A percentile compares a stretch with the other conserved stretches of the same genome.
Conservation (phyloP, 2,329 filamentous ascomycete genomes). For the Hypocrella siamensis region DNA sequence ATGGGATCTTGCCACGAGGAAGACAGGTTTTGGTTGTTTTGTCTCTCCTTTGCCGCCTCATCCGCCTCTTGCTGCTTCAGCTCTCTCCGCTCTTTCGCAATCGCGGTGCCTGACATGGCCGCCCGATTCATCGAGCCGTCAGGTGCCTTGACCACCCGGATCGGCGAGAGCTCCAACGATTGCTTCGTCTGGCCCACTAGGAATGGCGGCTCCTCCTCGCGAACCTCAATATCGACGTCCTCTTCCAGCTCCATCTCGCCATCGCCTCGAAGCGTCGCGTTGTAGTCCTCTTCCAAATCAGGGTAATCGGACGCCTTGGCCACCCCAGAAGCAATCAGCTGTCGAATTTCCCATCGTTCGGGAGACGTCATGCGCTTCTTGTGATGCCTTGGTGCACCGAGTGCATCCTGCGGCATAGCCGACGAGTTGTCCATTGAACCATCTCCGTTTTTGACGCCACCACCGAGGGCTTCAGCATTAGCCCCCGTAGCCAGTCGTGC, state of each 20-base stretch:
- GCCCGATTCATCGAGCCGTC: constrained; percentile 96
- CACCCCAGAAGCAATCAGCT: constrained; percentile 89
- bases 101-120: constrained; percentile 77
- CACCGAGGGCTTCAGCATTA: constrained; percentile 71
- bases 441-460: constrained; percentile 41
- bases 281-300: constrained; percentile 86
- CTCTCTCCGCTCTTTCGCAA: constrained; percentile 84
- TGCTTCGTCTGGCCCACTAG: constrained; percentile 92
- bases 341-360: constrained; percentile 93
- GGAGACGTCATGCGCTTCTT: constrained; percentile 94
- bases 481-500: constrained; percentile 72
- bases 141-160: constrained; percentile 90
- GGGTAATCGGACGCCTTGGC: constrained; percentile 88
- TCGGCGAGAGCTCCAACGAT: constrained; percentile 85
- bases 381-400: constrained; percentile 35
- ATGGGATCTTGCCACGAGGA: constrained; percentile 97
- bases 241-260: constrained; percentile 85
- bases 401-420: constrained; percentile 20
- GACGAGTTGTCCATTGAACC: constrained; percentile 32
- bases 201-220: constrained; percentile 93
- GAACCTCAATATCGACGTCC: constrained; percentile 92
- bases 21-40: constrained; percentile 62
- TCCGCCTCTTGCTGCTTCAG: constrained; percentile 77
- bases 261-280: constrained; percentile 72
- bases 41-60: constrained; percentile 53